These are phyloP conservation scores for Lepidium aucheri DNA, from an alignment of 345 rosid genomes.

Conservation along the genomic window DNA sequence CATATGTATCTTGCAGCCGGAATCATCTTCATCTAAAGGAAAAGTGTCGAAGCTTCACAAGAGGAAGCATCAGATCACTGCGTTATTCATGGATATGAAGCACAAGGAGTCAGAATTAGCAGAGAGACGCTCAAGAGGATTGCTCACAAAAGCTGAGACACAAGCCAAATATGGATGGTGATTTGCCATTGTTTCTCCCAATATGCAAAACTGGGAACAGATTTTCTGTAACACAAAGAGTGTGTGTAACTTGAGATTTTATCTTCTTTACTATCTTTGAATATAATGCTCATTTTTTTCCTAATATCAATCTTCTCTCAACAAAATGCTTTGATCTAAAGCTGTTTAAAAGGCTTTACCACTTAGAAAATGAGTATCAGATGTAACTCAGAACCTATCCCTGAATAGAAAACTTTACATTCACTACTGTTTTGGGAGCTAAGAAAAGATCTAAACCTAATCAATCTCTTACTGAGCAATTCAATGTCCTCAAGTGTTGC, in stretches of 20 bases:
- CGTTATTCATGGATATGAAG: constrained; percentile 71
- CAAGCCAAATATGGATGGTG: constrained; percentile 95
- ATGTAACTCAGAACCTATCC: not conserved
- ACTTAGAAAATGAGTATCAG: not conserved
- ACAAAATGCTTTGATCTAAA: not conserved
- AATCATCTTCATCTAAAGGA: constrained; percentile 53
- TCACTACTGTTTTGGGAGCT: constrained; percentile 13
- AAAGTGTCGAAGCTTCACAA: constrained; percentile 88
- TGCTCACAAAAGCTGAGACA: constrained; percentile 83
- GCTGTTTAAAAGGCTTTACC: not conserved
- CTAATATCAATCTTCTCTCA: not conserved
- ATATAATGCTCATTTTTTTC: not conserved
- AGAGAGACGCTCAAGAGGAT: constrained; percentile 80
- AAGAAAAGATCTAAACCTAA: constrained; percentile 11
- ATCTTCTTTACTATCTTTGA: not conserved
- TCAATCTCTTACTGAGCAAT: not conserved
- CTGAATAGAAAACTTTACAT: not conserved
- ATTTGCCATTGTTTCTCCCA: constrained; percentile 11
- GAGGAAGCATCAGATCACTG: constrained; percentile 95
- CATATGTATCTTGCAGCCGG: constrained; percentile 43
- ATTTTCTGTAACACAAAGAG: not conserved
- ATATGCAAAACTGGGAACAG: not conserved
- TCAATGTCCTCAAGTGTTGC: not conserved
- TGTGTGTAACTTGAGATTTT: not conserved
- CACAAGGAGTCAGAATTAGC: constrained; percentile 76